Conservation (phyloP, 352 stramenopile genomes). For the Pythium apleroticum region DNA sequence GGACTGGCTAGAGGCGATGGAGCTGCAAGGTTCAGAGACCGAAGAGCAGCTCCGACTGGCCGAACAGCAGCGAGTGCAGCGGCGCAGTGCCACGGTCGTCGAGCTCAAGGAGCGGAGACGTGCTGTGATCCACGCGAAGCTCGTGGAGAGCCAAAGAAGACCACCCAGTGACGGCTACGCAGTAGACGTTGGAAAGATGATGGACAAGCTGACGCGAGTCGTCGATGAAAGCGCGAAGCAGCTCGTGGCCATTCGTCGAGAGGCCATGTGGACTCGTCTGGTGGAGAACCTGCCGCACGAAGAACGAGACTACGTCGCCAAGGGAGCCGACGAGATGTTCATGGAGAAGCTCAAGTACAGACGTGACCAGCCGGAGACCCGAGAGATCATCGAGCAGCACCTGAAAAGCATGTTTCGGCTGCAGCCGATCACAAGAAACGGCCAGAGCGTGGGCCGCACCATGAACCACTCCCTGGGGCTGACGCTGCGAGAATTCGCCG, state of each 20-base stretch:
- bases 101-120: slow-evolving; percentile 16
- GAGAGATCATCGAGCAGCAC: slow-evolving; percentile 40
- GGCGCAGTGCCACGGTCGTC: slow-evolving; percentile 7
- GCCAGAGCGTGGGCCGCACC: slow-evolving; percentile 34
- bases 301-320: slow-evolving; percentile 53
- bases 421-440: slow-evolving; percentile 37
- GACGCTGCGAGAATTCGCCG: slow-evolving; percentile 49
- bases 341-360: slow-evolving; percentile 68
- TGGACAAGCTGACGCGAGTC: slow-evolving; percentile 41
- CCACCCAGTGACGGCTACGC: neutral
- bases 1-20: slow-evolving; percentile 23
- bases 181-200: slow-evolving; percentile 33
- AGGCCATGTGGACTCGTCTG: slow-evolving; percentile 40
- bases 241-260: slow-evolving; percentile 13
- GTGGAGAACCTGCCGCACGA: slow-evolving; percentile 38
- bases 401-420: slow-evolving; percentile 40
- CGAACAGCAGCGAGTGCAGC: slow-evolving; percentile 19
- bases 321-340: slow-evolving; percentile 58
- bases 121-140: slow-evolving; percentile 1
- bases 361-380: slow-evolving; percentile 32
- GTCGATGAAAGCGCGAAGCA: slow-evolving; percentile 38
- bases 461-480: slow-evolving; percentile 56
- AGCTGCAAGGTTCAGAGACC: slow-evolving; percentile 21
- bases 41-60: slow-evolving; percentile 21
- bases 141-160: neutral